A percentile compares a stretch with the other conserved stretches of the same genome.
These are phyloP conservation scores for Candida orba DNA, from an alignment of 805 yeast species.

Conservation along the genomic window DNA sequence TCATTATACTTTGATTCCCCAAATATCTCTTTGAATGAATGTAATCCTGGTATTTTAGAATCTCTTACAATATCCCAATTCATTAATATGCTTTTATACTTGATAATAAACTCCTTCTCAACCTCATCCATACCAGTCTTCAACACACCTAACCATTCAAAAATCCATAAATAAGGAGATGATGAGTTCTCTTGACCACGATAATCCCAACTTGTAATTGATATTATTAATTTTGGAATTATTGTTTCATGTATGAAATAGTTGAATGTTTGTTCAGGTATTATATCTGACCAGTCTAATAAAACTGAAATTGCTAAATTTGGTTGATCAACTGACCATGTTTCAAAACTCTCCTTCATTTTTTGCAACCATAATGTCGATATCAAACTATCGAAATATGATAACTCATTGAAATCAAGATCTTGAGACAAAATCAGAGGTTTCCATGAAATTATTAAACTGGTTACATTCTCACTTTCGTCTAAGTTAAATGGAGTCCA, in stretches of 20 bases:
- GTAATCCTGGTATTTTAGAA: conserved; percentile 16
- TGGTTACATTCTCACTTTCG: conserved; percentile 21
- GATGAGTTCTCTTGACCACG: background rate
- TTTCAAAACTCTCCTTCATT: conserved; percentile 21
- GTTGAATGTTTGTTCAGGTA: conserved; percentile 25
- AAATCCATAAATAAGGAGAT: conserved; percentile 27
- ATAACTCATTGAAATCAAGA: conserved; percentile 8
- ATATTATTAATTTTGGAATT: conserved; percentile 30
- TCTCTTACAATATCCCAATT: conserved; percentile 12
- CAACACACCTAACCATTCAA: conserved; percentile 31
- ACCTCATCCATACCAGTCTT: conserved; percentile 12
- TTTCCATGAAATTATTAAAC: conserved; percentile 25
- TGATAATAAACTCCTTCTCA: conserved; percentile 17
- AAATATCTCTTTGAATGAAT: conserved; percentile 28
- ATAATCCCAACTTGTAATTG: conserved; percentile 31
- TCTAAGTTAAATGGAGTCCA: conserved; percentile 35
- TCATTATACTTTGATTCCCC: conserved; percentile 19
- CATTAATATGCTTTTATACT: conserved; percentile 16
- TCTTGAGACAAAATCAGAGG: conserved; percentile 7
- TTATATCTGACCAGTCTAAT: conserved; percentile 34
- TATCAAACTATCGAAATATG: conserved; percentile 30
- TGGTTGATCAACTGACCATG: conserved; percentile 35
- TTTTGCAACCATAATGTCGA: conserved; percentile 30
- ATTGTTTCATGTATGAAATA: conserved; percentile 27
- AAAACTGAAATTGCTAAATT: conserved; percentile 32